Conservation (phyloP, 352 stramenopile genomes). For the Globisporangium splendens region DNA sequence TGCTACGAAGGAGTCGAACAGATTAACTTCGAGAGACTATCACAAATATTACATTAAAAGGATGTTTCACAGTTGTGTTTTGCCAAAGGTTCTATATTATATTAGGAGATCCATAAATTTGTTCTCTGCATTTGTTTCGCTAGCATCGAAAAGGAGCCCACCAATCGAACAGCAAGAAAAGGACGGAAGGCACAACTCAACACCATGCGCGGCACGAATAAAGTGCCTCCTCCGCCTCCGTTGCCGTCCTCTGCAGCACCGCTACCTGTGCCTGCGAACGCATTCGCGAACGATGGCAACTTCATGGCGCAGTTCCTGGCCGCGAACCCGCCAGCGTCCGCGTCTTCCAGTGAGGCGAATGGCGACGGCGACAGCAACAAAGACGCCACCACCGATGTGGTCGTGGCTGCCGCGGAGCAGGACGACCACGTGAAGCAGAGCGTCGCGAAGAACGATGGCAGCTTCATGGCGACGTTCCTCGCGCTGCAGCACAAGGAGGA, state of each 20-base stretch:
- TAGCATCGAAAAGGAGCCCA: neutral
- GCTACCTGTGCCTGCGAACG: constrained; percentile 4
- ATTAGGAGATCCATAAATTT: too few relatives aligned
- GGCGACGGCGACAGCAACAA: neutral
- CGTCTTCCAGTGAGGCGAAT: neutral
- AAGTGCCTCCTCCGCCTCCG: neutral
- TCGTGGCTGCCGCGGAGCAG: constrained; percentile 11
- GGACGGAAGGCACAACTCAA: too few relatives aligned
- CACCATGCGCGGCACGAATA: neutral
- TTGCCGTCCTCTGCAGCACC: neutral
- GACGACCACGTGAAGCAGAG: constrained; percentile 14
- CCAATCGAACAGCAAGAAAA: neutral
- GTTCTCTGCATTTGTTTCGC: neutral
- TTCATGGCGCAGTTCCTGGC: constrained; percentile 25
- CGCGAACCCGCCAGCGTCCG: neutral
- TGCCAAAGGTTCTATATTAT: too few relatives aligned
- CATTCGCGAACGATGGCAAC: constrained; percentile 21
- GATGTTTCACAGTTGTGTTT: too few relatives aligned
- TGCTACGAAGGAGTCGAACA: too few relatives aligned
- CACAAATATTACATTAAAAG: too few relatives aligned
- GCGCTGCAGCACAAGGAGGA: constrained; percentile 20
- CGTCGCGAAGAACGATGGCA: constrained; percentile 19
- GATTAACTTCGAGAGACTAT: too few relatives aligned
- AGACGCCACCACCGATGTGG: too few relatives aligned
- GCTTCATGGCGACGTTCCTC: constrained; percentile 20